Base-by-base conservation (phyloP, 257 asterid genomes). In the Plantago major region DNA sequence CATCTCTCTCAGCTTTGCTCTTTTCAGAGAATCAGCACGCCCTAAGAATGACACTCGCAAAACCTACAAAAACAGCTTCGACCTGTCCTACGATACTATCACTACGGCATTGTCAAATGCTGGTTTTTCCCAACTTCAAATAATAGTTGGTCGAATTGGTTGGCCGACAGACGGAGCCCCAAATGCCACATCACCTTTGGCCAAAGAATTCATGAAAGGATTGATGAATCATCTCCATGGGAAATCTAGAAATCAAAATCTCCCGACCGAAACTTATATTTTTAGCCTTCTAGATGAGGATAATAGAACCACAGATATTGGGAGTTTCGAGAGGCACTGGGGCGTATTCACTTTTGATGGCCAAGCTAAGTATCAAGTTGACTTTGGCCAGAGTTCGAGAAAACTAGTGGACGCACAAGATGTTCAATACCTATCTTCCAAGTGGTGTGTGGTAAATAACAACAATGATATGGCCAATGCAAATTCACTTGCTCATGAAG, bases 81-180 rank as follows among this genome's bases (percentile, higher is more conserved):
- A 90, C 47, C 44, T 81, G 67, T 78, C 79, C 73, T 88, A 81
- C 13, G 83, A 80, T 63, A 72, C 85, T 38, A 45, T 87, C 37
- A 54, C 61, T 46, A 71, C 54, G 6, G 80, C 95, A 19, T 74
- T 90, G 38, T 75, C 84, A 22, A 56, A 26, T 13, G 81, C 87
- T 16, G 93, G 97, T 8, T 90, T 80, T 60, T 73, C 90, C 55
- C 70, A 43, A 49, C 58, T 78, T 48, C 87, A 78, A 0, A 56
- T 90, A 33, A 72, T 81, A 49, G 62, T 90, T 14, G 79, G 84
- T 40, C 77, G 70, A 55, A 81, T 87, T 15, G 97, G 97, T 50
- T 90, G 97, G 97, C 97, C 97, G 9, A 81, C 90, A 4, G 95
- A 87, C 55, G 97, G 97, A 3, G 84, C 92, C 55, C 81, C 84